A percentile compares a stretch with the other conserved stretches of the same genome.
Evolutionary conservation across 2,329 filamentous ascomycete species (phyloP).

Genomic region (Ilyonectria robusta): DNA sequence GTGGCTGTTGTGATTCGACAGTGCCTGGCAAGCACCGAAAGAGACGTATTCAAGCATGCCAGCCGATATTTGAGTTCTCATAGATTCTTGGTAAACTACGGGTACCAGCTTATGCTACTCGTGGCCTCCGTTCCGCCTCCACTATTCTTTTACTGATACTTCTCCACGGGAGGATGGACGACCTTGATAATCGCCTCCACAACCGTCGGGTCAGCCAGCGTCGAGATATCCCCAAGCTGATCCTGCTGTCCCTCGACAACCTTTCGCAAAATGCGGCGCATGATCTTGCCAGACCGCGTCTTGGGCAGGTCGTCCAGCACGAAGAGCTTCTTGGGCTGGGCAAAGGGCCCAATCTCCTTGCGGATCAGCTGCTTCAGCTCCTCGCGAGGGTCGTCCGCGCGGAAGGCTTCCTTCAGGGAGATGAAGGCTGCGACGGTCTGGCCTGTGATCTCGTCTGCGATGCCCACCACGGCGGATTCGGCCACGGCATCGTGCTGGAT

Average conservation of each 20-base stretch:
- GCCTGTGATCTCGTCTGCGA: constrained; percentile 93
- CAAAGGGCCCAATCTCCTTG: constrained; percentile 97
- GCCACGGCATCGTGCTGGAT: constrained; percentile 92
- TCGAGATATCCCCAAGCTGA: constrained; percentile 92
- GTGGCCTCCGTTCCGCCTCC: too few relatives aligned
- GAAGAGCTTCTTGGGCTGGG: constrained; percentile 93
- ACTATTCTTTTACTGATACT: too few relatives aligned
- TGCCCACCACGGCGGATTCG: constrained; percentile 95
- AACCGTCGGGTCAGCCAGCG: constrained; percentile 91
- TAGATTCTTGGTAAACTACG: too few relatives aligned
- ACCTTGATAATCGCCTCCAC: constrained; percentile 86
- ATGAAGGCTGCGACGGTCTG: constrained; percentile 99
- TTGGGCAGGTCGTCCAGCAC: constrained; percentile 95
- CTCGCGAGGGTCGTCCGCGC: too few relatives aligned
- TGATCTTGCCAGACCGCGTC: constrained; percentile 98
- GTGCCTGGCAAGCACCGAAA: too few relatives aligned
- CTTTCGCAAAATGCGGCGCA: constrained; percentile 97
- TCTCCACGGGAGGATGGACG: too few relatives aligned
- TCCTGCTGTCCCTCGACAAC: constrained; percentile 97
- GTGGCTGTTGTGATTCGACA: too few relatives aligned
- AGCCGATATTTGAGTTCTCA: too few relatives aligned
- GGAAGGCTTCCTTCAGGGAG: constrained; percentile 84
- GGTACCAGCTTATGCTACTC: too few relatives aligned
- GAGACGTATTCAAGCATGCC: too few relatives aligned
- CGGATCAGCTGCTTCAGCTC: constrained; percentile 80